Evolutionary conservation across 805 yeast species (phyloP).

Genomic region (Pichia phayaonensis): DNA sequence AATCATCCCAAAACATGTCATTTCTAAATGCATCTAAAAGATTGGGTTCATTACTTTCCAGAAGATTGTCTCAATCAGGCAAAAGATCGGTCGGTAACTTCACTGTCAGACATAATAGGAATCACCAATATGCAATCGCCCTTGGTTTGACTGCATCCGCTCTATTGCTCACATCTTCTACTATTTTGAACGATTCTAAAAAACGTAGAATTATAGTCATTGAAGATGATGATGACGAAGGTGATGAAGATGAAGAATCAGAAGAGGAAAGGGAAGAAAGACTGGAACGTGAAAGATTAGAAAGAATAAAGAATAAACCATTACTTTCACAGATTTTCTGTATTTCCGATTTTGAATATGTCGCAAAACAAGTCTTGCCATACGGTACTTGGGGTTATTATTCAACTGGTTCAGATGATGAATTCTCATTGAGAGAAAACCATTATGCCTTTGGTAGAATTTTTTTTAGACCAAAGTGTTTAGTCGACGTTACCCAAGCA

Average conservation of each 20-base stretch:
- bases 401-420: constrained; percentile 88
- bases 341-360: constrained; percentile 75
- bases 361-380: constrained; percentile 70
- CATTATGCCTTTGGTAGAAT: constrained; percentile 81
- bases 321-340: constrained; percentile 62
- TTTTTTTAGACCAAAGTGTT: constrained; percentile 74
- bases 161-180: neutral
- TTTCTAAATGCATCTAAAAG: neutral
- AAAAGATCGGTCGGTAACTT: neutral
- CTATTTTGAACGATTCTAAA: constrained; percentile 8
- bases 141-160: neutral
- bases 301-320: constrained; percentile 44
- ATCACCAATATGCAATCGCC: neutral
- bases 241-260: constrained; percentile 19
- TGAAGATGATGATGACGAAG: constrained; percentile 22
- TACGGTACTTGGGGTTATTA: constrained; percentile 83
- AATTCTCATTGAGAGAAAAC: constrained; percentile 40
- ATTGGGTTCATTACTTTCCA: neutral
- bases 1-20: neutral
- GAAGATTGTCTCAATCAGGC: neutral
- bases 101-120: neutral
- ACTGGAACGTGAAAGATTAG: constrained; percentile 34
- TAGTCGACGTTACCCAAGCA: constrained; percentile 64
- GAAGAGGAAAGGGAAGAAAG: constrained; percentile 24
- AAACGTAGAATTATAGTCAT: constrained; percentile 15